Conservation (phyloP, 345 rosid genomes). For the Rhodamnia argentea region DNA sequence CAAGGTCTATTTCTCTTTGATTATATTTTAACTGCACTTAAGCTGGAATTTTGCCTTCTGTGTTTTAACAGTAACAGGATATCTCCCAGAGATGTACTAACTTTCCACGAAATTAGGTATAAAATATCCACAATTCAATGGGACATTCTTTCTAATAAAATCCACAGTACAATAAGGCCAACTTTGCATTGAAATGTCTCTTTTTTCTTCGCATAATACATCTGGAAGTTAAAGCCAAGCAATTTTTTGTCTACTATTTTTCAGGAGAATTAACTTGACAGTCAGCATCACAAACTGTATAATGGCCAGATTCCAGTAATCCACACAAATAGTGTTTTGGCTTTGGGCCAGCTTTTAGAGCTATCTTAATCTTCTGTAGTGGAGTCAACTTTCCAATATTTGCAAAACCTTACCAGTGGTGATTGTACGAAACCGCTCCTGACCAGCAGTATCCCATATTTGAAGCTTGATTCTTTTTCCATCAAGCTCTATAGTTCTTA, state of each 20-base stretch:
- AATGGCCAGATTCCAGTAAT: not conserved
- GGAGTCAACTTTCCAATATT: not conserved
- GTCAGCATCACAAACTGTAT: not conserved
- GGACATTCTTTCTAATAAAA: not conserved
- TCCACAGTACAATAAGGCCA: not conserved
- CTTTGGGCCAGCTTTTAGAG: not conserved
- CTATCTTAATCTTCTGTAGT: not conserved
- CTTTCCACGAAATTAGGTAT: not conserved
- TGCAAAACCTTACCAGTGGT: slow-evolving; percentile 28
- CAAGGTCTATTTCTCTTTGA: not conserved
- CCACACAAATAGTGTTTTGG: not conserved
- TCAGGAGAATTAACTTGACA: not conserved
- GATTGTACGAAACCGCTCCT: slow-evolving; percentile 45
- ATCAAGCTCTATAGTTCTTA: slow-evolving; percentile 45
- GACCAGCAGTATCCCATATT: slow-evolving; percentile 52
- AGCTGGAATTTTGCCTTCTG: not conserved
- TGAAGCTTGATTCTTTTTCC: slow-evolving; percentile 42
- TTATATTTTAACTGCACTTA: not conserved
- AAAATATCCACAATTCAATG: not conserved
- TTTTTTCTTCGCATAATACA: not conserved
- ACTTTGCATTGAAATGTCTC: not conserved
- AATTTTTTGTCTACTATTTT: not conserved
- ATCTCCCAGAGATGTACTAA: not conserved
- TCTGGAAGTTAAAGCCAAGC: not conserved
- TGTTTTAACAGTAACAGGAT: not conserved